Evolutionary conservation across 2,329 filamentous ascomycete species (phyloP).

Genomic region (Aspergillus ochraceus): DNA sequence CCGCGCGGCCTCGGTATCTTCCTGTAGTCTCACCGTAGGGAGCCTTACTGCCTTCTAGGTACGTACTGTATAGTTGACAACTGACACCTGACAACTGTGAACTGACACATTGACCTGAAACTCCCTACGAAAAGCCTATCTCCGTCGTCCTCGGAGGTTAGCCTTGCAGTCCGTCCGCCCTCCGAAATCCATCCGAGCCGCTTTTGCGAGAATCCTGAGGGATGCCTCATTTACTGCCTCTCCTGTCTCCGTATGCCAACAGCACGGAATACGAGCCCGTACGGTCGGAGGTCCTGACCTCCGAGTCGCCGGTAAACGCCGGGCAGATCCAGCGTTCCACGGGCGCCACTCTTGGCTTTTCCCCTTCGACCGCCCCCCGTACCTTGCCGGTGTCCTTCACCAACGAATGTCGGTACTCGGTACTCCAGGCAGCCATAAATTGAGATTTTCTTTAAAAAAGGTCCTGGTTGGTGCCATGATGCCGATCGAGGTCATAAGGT

Average conservation of each 20-base stretch:
- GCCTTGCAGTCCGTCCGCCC: not conserved
- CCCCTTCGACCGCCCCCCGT: no score
- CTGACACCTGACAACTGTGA: no score
- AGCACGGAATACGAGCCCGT: not conserved
- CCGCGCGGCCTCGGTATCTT: not conserved
- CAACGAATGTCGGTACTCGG: not conserved
- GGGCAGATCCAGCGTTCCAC: not conserved
- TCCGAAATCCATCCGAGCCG: not conserved
- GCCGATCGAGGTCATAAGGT: no score
- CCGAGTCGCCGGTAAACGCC: conserved; percentile 1
- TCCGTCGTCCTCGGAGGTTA: not conserved
- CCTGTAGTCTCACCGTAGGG: not conserved
- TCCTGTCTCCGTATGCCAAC: not conserved
- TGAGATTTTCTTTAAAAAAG: not conserved
- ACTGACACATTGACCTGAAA: not conserved
- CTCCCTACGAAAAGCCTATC: not conserved
- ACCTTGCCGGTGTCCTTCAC: not conserved
- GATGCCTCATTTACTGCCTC: not conserved
- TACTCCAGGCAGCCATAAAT: not conserved
- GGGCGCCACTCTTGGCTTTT: not conserved
- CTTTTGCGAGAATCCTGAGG: not conserved
- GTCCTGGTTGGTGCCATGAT: not conserved
- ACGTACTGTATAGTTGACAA: no score
- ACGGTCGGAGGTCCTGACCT: not conserved
- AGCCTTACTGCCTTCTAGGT: no score